A percentile compares a stretch with the other conserved stretches of the same genome.
These are phyloP conservation scores for Mortierella antarctica DNA, from an alignment of 192 early-diverging fungal species.

Conservation along the genomic window DNA sequence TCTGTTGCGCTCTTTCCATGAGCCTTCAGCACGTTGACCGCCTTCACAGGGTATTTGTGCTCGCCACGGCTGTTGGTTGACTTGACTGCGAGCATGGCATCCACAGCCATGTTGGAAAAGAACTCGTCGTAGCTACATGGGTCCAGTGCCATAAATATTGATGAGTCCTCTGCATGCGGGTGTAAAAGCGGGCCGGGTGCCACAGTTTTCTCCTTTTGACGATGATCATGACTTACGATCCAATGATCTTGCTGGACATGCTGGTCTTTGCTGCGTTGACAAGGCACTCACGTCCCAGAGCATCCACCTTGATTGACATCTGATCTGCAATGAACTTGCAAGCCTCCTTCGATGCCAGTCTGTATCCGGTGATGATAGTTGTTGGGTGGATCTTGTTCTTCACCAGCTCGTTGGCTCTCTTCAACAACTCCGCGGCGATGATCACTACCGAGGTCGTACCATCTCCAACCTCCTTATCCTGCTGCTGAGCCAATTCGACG, in stretches of 20 bases:
- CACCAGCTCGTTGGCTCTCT: slow-evolving; percentile 95
- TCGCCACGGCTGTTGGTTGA: slow-evolving; percentile 85
- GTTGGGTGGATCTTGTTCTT: slow-evolving; percentile 99
- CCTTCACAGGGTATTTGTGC: slow-evolving; percentile 94
- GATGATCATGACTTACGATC: slow-evolving; percentile 70
- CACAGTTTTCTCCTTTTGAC: not conserved
- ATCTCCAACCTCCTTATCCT: slow-evolving; percentile 99
- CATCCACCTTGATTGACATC: slow-evolving; percentile 95
- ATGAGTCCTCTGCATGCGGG: not conserved
- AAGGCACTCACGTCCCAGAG: slow-evolving; percentile 90
- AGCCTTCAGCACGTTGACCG: slow-evolving; percentile 97
- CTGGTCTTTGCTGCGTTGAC: slow-evolving; percentile 98
- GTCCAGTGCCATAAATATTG: not conserved
- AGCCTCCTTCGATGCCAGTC: slow-evolving; percentile 96
- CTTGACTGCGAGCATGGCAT: slow-evolving; percentile 94
- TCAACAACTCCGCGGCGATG: slow-evolving; percentile 96
- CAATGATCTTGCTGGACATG: slow-evolving; percentile 98
- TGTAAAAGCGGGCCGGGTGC: not conserved
- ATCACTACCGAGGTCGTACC: slow-evolving; percentile 99
- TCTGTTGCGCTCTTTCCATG: slow-evolving; percentile 94
- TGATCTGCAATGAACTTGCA: slow-evolving; percentile 98
- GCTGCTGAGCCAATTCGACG: slow-evolving; percentile 98
- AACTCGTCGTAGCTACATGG: slow-evolving; percentile 87
- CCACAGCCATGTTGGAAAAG: slow-evolving; percentile 95
- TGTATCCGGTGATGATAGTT: slow-evolving; percentile 98